Evolutionary conservation across 1,284 basidiomycete genomes (phyloP).

Genomic region (Sphagnurus paluster): DNA sequence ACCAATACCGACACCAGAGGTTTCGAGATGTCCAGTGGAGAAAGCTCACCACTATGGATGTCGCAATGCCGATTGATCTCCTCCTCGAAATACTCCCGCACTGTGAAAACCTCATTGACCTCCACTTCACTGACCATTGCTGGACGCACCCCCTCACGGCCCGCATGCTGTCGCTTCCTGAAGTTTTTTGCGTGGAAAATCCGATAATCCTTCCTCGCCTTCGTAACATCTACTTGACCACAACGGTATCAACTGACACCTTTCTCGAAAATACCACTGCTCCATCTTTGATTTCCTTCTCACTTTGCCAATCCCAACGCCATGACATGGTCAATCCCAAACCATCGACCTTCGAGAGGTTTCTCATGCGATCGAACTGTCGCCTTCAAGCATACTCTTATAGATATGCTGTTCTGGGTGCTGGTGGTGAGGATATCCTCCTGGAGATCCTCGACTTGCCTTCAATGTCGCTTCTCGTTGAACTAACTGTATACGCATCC

Average conservation of each 20-base stretch:
- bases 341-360: not conserved
- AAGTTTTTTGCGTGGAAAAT: not conserved
- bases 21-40: conserved; percentile 6
- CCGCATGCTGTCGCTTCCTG: not conserved
- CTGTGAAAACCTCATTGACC: conserved; percentile 11
- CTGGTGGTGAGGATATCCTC: conserved; percentile 3
- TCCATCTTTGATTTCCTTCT: conserved; percentile 8
- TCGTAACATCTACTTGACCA: conserved; percentile 1
- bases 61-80: conserved; percentile 6
- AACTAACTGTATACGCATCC: conserved; percentile 2
- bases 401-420: not conserved
- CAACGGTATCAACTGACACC: not conserved
- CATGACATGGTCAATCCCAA: not conserved
- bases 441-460: conserved; percentile 6
- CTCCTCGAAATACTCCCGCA: conserved; percentile 10
- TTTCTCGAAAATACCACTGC: conserved; percentile 8
- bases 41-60: conserved; percentile 12
- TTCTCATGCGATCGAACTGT: conserved; percentile 11
- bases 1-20: conserved; percentile 6
- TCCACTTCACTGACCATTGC: conserved; percentile 9
- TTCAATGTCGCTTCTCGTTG: conserved; percentile 2
- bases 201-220: conserved; percentile 1
- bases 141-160: no score
- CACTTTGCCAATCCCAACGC: conserved; percentile 1
- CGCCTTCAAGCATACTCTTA: conserved; percentile 1